Conservation (phyloP, 495 filamentous ascomycete genomes). For the Podospora tetraspora region DNA sequence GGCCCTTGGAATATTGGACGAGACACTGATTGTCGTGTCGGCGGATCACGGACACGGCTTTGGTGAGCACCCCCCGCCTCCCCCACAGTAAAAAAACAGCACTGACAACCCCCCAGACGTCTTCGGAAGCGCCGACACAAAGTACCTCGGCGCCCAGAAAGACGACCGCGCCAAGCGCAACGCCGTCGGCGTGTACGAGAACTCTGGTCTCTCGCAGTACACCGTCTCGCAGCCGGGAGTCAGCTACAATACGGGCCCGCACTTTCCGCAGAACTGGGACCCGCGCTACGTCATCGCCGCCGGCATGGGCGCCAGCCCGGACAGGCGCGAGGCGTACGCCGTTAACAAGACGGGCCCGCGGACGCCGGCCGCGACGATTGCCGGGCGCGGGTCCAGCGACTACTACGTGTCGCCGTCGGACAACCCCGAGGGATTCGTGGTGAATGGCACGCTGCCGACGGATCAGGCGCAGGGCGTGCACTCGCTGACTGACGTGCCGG, state of each 20-base stretch:
- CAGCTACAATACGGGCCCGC: conserved; percentile 56
- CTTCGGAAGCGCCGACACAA: conserved; percentile 45
- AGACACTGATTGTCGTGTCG: conserved; percentile 65
- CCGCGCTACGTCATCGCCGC: conserved; percentile 67
- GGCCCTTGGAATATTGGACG: conserved; percentile 50
- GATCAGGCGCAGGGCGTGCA: conserved; percentile 58
- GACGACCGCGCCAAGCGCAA: conserved; percentile 59
- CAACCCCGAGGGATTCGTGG: conserved; percentile 54
- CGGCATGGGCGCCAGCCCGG: conserved; percentile 58
- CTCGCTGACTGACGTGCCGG: conserved; percentile 68
- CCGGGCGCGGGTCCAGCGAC: conserved; percentile 37
- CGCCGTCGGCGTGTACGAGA: conserved; percentile 61
- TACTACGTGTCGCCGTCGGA: conserved; percentile 58
- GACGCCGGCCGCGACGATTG: conserved; percentile 44
- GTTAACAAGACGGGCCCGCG: conserved; percentile 55
- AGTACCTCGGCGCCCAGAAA: conserved; percentile 55
- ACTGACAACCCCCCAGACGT: conserved; percentile 26
- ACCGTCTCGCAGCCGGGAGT: conserved; percentile 37
- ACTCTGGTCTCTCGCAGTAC: conserved; percentile 67
- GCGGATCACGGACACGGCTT: conserved; percentile 78
- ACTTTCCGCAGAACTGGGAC: conserved; percentile 72
- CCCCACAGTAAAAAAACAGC: not conserved
- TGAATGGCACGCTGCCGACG: conserved; percentile 64
- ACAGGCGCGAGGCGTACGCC: conserved; percentile 61
- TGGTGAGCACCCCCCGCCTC: conserved; percentile 24